Evolutionary conservation across 768 basidiomycete genomes (phyloP), one percentile per base, ranked within the genome.

Genomic region (Russula lepida): DNA sequence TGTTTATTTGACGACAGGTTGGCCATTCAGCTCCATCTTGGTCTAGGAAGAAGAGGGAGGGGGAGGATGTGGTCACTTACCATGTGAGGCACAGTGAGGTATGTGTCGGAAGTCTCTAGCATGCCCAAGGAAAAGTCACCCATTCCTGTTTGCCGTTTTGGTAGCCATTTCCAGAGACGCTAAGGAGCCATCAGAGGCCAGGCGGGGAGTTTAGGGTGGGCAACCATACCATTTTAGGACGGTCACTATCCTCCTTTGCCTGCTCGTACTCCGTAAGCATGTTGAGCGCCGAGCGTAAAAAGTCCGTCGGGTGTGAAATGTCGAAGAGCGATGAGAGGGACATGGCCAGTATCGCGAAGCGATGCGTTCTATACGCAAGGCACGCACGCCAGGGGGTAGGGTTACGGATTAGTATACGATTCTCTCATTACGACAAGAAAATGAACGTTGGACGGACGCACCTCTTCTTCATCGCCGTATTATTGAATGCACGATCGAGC

Each of bases 321-420:
- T 95, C 92, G 59, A 94, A 81, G 8, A 92, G 74, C 59, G 83
- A 84, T 46, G 89, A 86, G 43, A 95, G 79, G 9, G 90, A 93
- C 84, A 95, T 86, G 4, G 87, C 92, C 30, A 95, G 84, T 58
- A 89, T 80, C 48, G 90, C 85, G 69, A 90, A 94, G 48, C 90
- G 88, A 67, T 79, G 80, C 41, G 92, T 90, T 59, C 92, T 93
- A 69, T 93, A 68, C 12, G 59, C 59, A 62, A 12, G 30, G 32
- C 15, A 21, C 35, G 9, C n/a, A 43, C 8, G 43, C 9, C 19
- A 37, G 27, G 27, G 27, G 27, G 39, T 25, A 32, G 7, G n/a
- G 37, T 25, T 21, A 30, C 4, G 43, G 12, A 28, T 46, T 35
- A 59, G n/a, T 30, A 6, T 19, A 17, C n/a, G 3, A 6, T 23